phyloP scores from a whole-genome alignment of 345 rosid species.

The Rhodamnia rubescens region DNA sequence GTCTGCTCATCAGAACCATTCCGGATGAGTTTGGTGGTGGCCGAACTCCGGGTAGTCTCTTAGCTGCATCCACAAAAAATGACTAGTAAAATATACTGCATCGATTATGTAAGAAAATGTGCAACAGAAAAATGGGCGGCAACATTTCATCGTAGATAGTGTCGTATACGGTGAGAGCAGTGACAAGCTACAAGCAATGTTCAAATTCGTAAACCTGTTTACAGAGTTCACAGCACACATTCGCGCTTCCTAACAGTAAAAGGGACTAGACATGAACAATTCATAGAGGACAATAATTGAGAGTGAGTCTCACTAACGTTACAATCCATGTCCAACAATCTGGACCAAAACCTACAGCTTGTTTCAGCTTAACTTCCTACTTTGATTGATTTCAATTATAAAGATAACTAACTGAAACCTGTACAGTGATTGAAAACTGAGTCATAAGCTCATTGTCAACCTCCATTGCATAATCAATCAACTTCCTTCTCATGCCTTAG shows the following conservation, averaged over 20 bases:
- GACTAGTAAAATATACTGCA: background rate
- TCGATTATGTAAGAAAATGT: background rate
- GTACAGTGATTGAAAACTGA: background rate
- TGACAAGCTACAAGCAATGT: background rate
- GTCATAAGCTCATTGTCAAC: background rate
- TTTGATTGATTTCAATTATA: background rate
- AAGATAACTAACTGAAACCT: background rate
- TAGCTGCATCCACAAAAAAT: constrained; percentile 30
- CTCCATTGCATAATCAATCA: background rate
- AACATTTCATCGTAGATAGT: background rate
- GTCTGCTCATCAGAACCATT: constrained; percentile 75
- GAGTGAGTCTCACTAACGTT: background rate
- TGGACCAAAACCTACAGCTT: background rate
- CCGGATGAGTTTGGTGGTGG: constrained; percentile 71
- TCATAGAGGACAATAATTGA: background rate
- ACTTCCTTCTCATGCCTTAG: background rate
- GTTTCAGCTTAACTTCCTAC: background rate
- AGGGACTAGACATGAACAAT: background rate
- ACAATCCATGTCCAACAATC: background rate
- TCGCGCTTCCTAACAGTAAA: background rate
- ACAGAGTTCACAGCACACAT: too few species aligned
- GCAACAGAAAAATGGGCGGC: background rate
- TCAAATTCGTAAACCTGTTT: too few species aligned
- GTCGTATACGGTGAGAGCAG: too few species aligned
- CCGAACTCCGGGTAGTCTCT: constrained; percentile 69